Evolutionary conservation across 805 yeast genomes (phyloP).

Genomic region (Zygoascus bituminiphila): DNA sequence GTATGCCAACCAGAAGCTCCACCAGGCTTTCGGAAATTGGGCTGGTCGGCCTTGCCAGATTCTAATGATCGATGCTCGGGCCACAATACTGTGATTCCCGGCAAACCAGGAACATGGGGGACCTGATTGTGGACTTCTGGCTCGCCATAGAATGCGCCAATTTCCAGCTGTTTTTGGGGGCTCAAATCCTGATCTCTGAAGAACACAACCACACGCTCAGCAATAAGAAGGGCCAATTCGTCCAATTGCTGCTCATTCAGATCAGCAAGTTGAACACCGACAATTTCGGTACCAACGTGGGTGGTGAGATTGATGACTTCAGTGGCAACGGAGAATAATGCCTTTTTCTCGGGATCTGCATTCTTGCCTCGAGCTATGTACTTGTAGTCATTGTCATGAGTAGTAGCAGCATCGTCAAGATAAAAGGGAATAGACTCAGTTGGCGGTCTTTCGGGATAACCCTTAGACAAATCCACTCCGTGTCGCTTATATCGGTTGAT

Average conservation of each 20-base stretch:
- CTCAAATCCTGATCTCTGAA: constrained; percentile 39
- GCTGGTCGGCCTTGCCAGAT: constrained; percentile 22
- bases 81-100: constrained; percentile 10
- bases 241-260: constrained; percentile 8
- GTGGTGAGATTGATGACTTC: constrained; percentile 11
- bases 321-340: constrained; percentile 35
- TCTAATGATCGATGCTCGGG: constrained; percentile 23
- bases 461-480: constrained; percentile 31
- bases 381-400: constrained; percentile 24
- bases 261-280: constrained; percentile 1
- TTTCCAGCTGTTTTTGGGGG: constrained; percentile 23
- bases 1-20: constrained; percentile 49
- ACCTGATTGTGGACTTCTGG: constrained; percentile 25
- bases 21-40: constrained; percentile 17
- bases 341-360: constrained; percentile 34
- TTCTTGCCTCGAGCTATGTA: constrained; percentile 31
- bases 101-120: constrained; percentile 25
- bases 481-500: constrained; percentile 28
- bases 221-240: constrained; percentile 39
- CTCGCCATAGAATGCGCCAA: constrained; percentile 23
- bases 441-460: constrained; percentile 35
- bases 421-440: constrained; percentile 29
- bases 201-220: constrained; percentile 44
- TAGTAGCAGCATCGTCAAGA: constrained; percentile 33
- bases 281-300: constrained; percentile 11